Percentiles rank a stretch among this genome's conserved stretches.
Evolutionary conservation across 805 yeast genomes (phyloP).

Genomic region (Metschnikowia aberdeeniae): DNA sequence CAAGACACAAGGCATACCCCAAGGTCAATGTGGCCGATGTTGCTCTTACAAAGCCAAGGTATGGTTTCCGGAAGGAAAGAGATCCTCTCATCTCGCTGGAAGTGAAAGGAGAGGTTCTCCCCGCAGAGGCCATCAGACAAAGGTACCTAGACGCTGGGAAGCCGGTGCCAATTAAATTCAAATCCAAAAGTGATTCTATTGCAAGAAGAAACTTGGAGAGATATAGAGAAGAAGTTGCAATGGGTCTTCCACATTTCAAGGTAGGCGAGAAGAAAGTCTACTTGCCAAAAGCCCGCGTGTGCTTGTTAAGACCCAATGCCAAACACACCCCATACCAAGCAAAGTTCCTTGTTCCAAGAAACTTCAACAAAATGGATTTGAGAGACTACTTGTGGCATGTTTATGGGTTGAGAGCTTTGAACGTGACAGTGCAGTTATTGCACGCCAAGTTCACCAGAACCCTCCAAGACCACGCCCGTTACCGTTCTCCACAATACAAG

Average conservation of each 20-base stretch:
- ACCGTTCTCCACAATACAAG: slow-evolving; percentile 76
- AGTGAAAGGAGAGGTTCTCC: slow-evolving; percentile 40
- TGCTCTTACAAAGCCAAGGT: slow-evolving; percentile 33
- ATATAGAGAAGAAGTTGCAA: slow-evolving; percentile 49
- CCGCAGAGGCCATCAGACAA: slow-evolving; percentile 32
- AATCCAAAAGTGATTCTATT: slow-evolving; percentile 31
- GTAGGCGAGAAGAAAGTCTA: slow-evolving; percentile 74
- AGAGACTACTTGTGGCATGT: slow-evolving; percentile 90
- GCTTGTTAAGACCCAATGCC: slow-evolving; percentile 86
- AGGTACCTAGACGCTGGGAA: slow-evolving; percentile 35
- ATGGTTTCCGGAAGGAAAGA: slow-evolving; percentile 38
- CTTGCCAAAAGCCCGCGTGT: slow-evolving; percentile 82
- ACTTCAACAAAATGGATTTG: slow-evolving; percentile 89
- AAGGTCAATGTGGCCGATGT: slow-evolving; percentile 38
- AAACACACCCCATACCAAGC: slow-evolving; percentile 97
- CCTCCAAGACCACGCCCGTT: slow-evolving; percentile 58
- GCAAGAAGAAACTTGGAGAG: slow-evolving; percentile 37
- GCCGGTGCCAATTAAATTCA: slow-evolving; percentile 40
- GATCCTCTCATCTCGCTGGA: slow-evolving; percentile 36
- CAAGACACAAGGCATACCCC: slow-evolving; percentile 33
- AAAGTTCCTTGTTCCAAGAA: slow-evolving; percentile 88
- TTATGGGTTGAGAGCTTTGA: slow-evolving; percentile 86
- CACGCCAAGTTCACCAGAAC: slow-evolving; percentile 64
- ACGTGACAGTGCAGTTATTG: slow-evolving; percentile 78
- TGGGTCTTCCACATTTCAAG: slow-evolving; percentile 72